Base-by-base conservation (phyloP, 225 moss, liverwort and hornwort species). In the Asterella californica region DNA sequence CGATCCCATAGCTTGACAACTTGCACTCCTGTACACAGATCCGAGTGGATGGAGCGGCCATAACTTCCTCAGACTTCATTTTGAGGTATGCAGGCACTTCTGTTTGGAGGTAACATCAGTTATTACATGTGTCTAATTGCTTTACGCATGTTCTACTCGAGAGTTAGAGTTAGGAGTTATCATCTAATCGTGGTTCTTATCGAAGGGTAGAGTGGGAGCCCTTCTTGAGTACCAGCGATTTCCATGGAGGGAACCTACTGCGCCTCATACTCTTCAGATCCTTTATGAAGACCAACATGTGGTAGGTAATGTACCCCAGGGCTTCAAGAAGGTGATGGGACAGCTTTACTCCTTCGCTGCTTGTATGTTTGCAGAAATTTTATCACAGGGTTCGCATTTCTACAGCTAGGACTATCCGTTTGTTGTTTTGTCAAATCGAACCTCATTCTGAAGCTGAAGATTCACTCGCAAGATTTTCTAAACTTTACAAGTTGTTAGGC, bases 241-340 rank as follows among this genome's bases (percentile, higher is more conserved):
- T 78, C 92, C 94, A 61, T 97, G 94, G 97, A 88, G 77, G 65
- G 93, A 97, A 81, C 93, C 91, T 15, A 83, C 90, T 75, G 91
- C 91, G 59, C 94, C 93, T 10, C 84, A 87, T 86, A 64, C 76
- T 62, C 74, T 97, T 62, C 83, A 83, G 67, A 81, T 97, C 67
- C 84, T 97, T 25, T 84, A 83, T 80, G 93, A 97, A 90, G 94
- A 97, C 76, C 81, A 89, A 49, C 90, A 97, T 80, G 66, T 97
- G 84, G 94, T 97, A 88, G 59, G 85, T 17, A 59, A 48, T 38
- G 21, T 9, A 37, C 12, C 61, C 18, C 57, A 34, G 37, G 46
- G 11, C n/a, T 75, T 21, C 30, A 68, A 32, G 54, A 75, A 64
- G 34, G 30, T 30, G 33, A 65, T 32, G 12, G 21, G 14, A 14